These are phyloP conservation scores for Immersiella caudata DNA, from an alignment of 495 filamentous ascomycete genomes.

Conservation along the genomic window DNA sequence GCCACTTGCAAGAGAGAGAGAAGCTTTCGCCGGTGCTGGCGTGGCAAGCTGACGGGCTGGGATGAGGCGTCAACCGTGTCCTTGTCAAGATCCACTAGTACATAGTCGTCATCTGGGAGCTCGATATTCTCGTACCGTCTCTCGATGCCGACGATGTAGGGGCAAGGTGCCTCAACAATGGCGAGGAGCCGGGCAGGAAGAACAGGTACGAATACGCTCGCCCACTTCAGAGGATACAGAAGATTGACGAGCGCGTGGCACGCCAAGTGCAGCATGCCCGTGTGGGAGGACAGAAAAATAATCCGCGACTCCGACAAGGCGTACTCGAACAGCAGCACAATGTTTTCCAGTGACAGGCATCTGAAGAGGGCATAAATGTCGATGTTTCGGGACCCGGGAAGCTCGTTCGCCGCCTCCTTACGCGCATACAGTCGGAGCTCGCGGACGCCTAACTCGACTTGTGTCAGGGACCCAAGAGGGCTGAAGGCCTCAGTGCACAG, in stretches of 20 bases:
- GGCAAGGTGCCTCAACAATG: conserved; percentile 91
- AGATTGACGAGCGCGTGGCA: conserved; percentile 80
- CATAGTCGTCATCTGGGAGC: conserved; percentile 94
- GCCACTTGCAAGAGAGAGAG: conserved; percentile 84
- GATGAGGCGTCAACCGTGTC: conserved; percentile 82
- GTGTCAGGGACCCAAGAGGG: conserved; percentile 89
- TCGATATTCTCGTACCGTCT: conserved; percentile 89
- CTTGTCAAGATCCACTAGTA: conserved; percentile 89
- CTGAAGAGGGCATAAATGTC: conserved; percentile 95
- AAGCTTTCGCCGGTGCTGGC: conserved; percentile 88
- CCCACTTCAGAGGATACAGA: conserved; percentile 89
- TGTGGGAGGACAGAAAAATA: conserved; percentile 93
- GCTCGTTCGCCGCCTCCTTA: conserved; percentile 90
- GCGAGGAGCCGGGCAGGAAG: conserved; percentile 85
- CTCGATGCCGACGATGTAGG: conserved; percentile 96
- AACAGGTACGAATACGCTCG: conserved; percentile 89
- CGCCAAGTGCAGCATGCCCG: conserved; percentile 92
- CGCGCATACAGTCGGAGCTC: conserved; percentile 90
- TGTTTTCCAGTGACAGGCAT: conserved; percentile 83
- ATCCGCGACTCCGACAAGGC: conserved; percentile 92
- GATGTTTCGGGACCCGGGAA: conserved; percentile 87
- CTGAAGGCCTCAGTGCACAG: conserved; percentile 93
- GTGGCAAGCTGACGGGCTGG: conserved; percentile 73
- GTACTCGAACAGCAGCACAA: conserved; percentile 90
- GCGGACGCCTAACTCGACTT: conserved; percentile 88